These are phyloP conservation scores for Aspergillus vadensis DNA, from an alignment of 2,329 filamentous ascomycete genomes.

Conservation along the genomic window DNA sequence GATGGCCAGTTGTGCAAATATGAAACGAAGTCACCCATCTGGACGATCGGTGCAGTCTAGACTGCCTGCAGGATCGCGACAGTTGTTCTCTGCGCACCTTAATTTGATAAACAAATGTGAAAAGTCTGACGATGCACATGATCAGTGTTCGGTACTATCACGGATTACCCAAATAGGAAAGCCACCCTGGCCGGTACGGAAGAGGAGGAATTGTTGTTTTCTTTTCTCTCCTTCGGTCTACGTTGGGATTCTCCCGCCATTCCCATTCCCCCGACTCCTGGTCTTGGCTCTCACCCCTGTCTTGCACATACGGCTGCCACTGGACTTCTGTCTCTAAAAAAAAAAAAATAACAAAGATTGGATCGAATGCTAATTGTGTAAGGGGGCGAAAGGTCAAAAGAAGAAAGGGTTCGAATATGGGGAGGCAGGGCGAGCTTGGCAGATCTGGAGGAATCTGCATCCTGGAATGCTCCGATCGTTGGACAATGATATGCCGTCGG, in stretches of 20 bases:
- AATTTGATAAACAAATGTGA: constrained; percentile 7
- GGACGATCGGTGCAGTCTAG: not conserved
- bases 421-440: not conserved
- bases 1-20: not conserved
- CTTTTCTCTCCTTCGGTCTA: not conserved
- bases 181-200: constrained; percentile 2
- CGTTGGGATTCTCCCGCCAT: not conserved
- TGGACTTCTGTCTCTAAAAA: not conserved
- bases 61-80: not conserved
- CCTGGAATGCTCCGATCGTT: constrained; percentile 14
- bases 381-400: not conserved
- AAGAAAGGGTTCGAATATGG: not conserved
- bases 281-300: not conserved
- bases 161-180: constrained; percentile 21
- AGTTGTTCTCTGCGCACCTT: not conserved
- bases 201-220: not conserved
- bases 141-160: constrained; percentile 11
- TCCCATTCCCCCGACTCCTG: not conserved
- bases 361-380: not conserved
- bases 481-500: constrained; percentile 5
- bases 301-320: not conserved
- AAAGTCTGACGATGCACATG: constrained; percentile 16
- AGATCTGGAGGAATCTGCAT: constrained; percentile 10
- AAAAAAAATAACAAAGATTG: no score
- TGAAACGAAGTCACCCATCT: not conserved